A percentile compares a stretch with the other conserved stretches of the same genome.
phyloP scores from a whole-genome alignment of 148 eudicot genomes.

The Rheum nobile region DNA sequence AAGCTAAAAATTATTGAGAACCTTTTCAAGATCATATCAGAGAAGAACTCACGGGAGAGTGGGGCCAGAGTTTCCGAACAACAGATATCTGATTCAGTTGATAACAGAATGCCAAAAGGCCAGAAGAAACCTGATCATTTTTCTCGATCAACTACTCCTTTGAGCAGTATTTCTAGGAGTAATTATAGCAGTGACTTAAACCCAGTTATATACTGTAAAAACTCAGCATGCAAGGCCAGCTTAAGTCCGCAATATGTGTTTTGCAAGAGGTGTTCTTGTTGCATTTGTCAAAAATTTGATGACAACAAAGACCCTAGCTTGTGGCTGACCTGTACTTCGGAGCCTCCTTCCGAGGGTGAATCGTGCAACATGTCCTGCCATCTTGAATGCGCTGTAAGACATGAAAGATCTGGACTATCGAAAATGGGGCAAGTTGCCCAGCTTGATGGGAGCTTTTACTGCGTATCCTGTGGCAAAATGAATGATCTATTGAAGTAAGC shows the following conservation, averaged over 20 bases:
- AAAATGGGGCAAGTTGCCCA: slow-evolving; percentile 27
- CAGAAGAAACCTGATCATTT: background rate
- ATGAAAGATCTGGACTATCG: slow-evolving; percentile 52
- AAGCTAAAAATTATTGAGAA: background rate
- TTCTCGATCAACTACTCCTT: no score
- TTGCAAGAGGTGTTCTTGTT: slow-evolving; percentile 80
- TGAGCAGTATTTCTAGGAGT: background rate
- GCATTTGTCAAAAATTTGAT: slow-evolving; percentile 66
- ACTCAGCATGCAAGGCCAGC: slow-evolving; percentile 3
- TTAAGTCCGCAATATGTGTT: slow-evolving; percentile 7
- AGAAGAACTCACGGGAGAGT: background rate
- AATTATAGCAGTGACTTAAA: background rate
- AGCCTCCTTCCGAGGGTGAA: slow-evolving; percentile 49
- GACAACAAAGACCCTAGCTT: slow-evolving; percentile 93
- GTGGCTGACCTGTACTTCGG: slow-evolving; percentile 77
- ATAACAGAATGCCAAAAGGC: background rate
- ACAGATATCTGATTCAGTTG: background rate
- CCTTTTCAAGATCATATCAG: background rate
- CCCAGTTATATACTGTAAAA: background rate
- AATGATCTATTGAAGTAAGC: slow-evolving; percentile 79
- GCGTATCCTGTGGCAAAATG: slow-evolving; percentile 75
- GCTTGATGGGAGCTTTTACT: slow-evolving; percentile 67
- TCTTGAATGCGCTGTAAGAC: slow-evolving; percentile 67
- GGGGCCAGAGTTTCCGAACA: background rate
- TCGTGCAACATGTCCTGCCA: slow-evolving; percentile 83